Base-by-base conservation (phyloP, 2,329 filamentous ascomycete species). In the Sclerotinia borealis region DNA sequence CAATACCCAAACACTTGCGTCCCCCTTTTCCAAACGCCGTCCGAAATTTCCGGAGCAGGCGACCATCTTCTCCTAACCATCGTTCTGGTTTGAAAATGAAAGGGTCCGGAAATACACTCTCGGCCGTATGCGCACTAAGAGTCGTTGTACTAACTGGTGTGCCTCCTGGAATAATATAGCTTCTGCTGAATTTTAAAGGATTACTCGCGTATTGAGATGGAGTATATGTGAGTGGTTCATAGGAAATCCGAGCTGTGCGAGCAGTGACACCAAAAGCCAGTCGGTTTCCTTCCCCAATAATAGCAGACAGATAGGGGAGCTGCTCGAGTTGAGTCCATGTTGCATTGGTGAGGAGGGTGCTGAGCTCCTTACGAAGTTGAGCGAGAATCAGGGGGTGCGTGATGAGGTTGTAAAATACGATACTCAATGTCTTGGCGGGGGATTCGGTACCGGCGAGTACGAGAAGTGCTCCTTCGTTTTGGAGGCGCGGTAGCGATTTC, bases 11-110 rank as follows among this genome's bases (percentile, higher is more conserved):
- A 60, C 79, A 80, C 19, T 70, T 72, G 5, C 78, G 68, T 3
- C 72, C 70, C 0, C 77, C 78, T 52, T 76, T 78, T 5, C 74
- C 75, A 68, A 80, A 80, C 0, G 76, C 59, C 25, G 79, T 70
- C 62, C 79, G 74, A 43, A 71, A 74, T 25, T 72, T 73, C 8
- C 60, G 50, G n/a, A 52, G 56, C 34, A 61, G 45, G 31, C 22
- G 49, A 10, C 60, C 56, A 13, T 43, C 73, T 3, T 71, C 71
- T 25, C 74, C 76, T 6, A 78, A 64, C 77, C 77, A 80, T 11
- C 79, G 69, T 52, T 78, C 76, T 1, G 77, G 77, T 2, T 72
- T 62, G 31, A 68, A 72, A 5, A 61, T 45, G 47, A 65, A 63
- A 17, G 69, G 62, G 7, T 75, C 69, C 1, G 61, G 49, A 52